Conservation (phyloP, 148 eudicot species). For the Diospyros lotus region DNA sequence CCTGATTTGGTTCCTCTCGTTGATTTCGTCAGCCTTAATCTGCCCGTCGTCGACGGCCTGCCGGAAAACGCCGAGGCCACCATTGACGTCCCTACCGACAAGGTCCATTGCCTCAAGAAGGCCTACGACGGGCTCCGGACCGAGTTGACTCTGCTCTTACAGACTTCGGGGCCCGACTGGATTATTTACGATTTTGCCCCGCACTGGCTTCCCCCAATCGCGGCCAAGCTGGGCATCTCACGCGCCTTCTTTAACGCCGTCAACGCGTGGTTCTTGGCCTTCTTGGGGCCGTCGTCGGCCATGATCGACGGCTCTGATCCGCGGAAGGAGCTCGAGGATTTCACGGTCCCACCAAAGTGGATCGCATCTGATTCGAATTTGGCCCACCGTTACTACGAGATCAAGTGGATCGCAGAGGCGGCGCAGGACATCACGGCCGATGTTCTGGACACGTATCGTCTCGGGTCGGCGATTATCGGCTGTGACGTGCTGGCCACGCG, state of each 20-base stretch:
- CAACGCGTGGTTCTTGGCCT: conserved; percentile 16
- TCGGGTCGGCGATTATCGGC: conserved; percentile 8
- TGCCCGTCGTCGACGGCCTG: conserved; percentile 17
- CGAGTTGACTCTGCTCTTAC: conserved; percentile 14
- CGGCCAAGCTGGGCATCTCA: conserved; percentile 14
- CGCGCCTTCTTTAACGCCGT: conserved; percentile 13
- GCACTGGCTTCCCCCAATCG: conserved; percentile 21
- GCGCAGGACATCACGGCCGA: conserved; percentile 1
- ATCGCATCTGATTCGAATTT: conserved; percentile 9
- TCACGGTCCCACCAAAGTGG: conserved; percentile 24
- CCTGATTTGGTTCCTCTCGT: conserved; percentile 4
- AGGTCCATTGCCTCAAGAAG: conserved; percentile 21
- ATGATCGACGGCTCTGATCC: neutral
- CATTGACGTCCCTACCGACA: conserved; percentile 17
- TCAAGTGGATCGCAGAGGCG: conserved; percentile 3
- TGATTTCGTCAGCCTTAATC: conserved; percentile 12
- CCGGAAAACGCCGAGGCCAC: conserved; percentile 30
- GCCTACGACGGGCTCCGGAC: conserved; percentile 28
- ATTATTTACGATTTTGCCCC: conserved; percentile 26
- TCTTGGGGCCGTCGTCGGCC: conserved; percentile 8
- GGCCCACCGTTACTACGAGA: conserved; percentile 15
- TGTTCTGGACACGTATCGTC: conserved; percentile 17
- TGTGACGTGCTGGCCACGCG: conserved; percentile 16
- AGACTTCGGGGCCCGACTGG: conserved; percentile 25
- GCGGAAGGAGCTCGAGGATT: conserved; percentile 12